These are phyloP conservation scores for Rauvolfia tetraphylla DNA, from an alignment of 257 asterid genomes.

Conservation along the genomic window DNA sequence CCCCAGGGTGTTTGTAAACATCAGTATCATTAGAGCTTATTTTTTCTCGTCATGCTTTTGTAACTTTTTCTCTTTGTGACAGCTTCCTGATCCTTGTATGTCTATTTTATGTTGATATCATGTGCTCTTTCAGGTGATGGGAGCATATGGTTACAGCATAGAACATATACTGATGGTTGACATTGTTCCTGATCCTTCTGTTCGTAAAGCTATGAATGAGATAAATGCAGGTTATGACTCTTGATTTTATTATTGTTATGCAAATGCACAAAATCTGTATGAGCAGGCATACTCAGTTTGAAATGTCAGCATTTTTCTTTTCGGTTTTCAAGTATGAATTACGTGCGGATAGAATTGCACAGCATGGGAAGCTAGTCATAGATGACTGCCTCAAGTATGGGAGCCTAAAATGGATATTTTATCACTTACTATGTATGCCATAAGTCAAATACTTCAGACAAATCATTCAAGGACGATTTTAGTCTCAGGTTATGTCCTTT, in stretches of 20 bases:
- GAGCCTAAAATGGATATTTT: background rate
- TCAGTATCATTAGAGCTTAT: background rate
- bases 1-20: background rate
- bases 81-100: background rate
- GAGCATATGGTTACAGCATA: constrained; percentile 90
- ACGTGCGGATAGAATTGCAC: background rate
- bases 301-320: background rate
- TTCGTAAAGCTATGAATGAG: constrained; percentile 95
- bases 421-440: background rate
- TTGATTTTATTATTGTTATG: background rate
- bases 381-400: background rate
- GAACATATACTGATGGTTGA: constrained; percentile 98
- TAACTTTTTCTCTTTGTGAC: background rate
- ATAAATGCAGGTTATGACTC: constrained; percentile 79
- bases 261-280: constrained; percentile 2
- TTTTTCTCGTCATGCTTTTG: background rate
- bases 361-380: background rate
- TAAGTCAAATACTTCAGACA: background rate
- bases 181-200: constrained; percentile 88
- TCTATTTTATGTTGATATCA: constrained; percentile 19
- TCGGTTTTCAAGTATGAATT: background rate
- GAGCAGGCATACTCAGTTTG: background rate
- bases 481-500: too few relatives aligned
- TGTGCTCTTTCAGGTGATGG: constrained; percentile 71
- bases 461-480: background rate